Conservation (phyloP, 2,329 filamentous ascomycete genomes). For the Fusarium pseudocircinatum region DNA sequence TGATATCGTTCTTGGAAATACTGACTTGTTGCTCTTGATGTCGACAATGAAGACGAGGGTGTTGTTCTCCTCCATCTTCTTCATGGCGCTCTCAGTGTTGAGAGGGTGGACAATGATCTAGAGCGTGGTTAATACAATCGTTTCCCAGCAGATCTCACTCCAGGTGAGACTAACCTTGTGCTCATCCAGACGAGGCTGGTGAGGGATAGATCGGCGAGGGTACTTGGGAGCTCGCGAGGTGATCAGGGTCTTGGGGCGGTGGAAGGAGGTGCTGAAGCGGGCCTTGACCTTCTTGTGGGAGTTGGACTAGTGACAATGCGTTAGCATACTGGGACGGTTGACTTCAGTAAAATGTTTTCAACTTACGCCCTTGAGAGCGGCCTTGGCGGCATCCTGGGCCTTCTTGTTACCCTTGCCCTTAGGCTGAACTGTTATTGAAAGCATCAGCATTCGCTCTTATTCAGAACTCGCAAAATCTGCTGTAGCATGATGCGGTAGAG, state of each 20-base stretch:
- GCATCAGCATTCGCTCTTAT: conserved; percentile 78
- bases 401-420: conserved; percentile 80
- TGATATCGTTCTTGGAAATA: not conserved
- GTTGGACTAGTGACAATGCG: conserved; percentile 46
- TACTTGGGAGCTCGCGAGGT: conserved; percentile 94
- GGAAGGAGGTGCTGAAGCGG: conserved; percentile 93
- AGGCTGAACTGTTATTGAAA: conserved; percentile 65
- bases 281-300: conserved; percentile 91
- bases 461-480: conserved; percentile 81
- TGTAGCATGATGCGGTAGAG: conserved; percentile 69
- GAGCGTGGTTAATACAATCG: conserved; percentile 14
- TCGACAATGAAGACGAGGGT: conserved; percentile 98
- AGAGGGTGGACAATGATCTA: conserved; percentile 92
- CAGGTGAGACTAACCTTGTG: conserved; percentile 77
- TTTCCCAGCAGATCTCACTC: not conserved
- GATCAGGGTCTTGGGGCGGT: conserved; percentile 95
- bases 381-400: conserved; percentile 92
- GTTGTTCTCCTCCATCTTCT: conserved; percentile 99
- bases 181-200: conserved; percentile 91
- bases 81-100: conserved; percentile 99
- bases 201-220: conserved; percentile 93
- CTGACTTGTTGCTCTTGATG: conserved; percentile 85
- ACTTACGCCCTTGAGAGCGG: conserved; percentile 95
- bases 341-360: conserved; percentile 6
- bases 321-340: not conserved